Evolutionary conservation across 352 stramenopile species (phyloP).

Genomic region (Phytophthora sansomeana): DNA sequence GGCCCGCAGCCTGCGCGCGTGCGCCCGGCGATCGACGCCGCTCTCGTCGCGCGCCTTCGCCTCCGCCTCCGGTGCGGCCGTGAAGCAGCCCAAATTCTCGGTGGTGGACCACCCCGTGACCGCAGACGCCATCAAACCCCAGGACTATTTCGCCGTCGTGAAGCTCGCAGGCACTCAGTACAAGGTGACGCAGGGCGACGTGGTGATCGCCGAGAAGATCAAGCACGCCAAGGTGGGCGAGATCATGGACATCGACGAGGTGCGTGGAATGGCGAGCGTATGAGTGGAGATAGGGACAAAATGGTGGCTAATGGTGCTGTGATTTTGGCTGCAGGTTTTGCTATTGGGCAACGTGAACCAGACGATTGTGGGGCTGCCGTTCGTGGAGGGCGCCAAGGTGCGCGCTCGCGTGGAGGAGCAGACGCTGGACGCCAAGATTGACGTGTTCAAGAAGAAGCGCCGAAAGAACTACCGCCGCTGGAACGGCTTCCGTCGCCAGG

Average conservation of each 20-base stretch:
- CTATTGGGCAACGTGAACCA: constrained; percentile 86
- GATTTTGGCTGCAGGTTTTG: constrained; percentile 53
- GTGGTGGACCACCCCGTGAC: constrained; percentile 84
- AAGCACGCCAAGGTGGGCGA: constrained; percentile 87
- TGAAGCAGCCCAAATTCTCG: constrained; percentile 55
- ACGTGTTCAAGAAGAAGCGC: constrained; percentile 93
- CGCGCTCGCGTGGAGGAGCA: constrained; percentile 87
- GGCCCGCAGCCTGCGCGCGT: constrained; percentile 31
- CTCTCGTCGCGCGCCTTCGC: constrained; percentile 30
- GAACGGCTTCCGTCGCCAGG: constrained; percentile 88
- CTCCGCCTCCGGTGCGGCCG: constrained; percentile 24
- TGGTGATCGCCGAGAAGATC: constrained; percentile 88
- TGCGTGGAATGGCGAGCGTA: constrained; percentile 20
- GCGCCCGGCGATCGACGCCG: constrained; percentile 18
- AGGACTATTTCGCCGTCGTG: constrained; percentile 87
- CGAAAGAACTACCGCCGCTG: constrained; percentile 92
- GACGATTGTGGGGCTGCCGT: constrained; percentile 80
- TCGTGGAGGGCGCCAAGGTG: constrained; percentile 78
- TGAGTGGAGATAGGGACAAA: neutral
- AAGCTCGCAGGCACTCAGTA: constrained; percentile 89
- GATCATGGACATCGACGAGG: constrained; percentile 85
- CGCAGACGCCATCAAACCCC: constrained; percentile 63
- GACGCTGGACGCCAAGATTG: constrained; percentile 89
- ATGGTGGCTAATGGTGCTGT: neutral
- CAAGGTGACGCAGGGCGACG: constrained; percentile 88